These are phyloP conservation scores for Phytophthora cryptogea DNA, from an alignment of 352 stramenopile genomes.

Conservation along the genomic window DNA sequence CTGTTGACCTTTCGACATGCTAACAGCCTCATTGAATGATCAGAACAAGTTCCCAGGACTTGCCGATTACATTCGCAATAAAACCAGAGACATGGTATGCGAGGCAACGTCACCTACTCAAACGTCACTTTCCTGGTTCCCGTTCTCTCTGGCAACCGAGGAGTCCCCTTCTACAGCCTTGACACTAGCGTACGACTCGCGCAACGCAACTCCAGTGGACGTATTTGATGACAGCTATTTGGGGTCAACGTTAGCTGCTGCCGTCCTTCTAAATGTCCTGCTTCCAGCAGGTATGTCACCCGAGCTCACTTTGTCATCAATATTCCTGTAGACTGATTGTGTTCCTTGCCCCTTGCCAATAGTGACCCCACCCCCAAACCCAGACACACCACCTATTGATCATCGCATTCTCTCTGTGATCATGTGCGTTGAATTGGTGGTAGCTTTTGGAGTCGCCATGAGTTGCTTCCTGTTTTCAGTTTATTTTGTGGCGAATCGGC, in stretches of 20 bases:
- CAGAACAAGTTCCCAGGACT: constrained; percentile 82
- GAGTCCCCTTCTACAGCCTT: constrained; percentile 22
- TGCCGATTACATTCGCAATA: constrained; percentile 75
- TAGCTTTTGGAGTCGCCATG: constrained; percentile 81
- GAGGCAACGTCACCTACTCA: constrained; percentile 21
- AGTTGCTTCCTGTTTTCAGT: constrained; percentile 87
- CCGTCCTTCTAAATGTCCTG: constrained; percentile 74
- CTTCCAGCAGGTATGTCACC: constrained; percentile 55
- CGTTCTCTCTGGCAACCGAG: constrained; percentile 4
- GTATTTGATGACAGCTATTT: constrained; percentile 60
- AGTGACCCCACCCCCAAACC: constrained; percentile 70
- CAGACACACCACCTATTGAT: constrained; percentile 78
- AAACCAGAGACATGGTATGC: constrained; percentile 73
- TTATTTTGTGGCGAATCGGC: constrained; percentile 88
- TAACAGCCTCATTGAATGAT: constrained; percentile 18
- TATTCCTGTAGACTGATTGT: constrained; percentile 10
- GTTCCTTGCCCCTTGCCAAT: constrained; percentile 9
- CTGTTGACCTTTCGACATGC: neutral
- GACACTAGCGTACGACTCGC: constrained; percentile 53
- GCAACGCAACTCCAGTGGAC: constrained; percentile 33
- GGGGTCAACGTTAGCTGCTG: constrained; percentile 63
- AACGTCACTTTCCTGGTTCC: constrained; percentile 10
- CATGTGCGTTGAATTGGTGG: constrained; percentile 86
- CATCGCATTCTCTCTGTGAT: constrained; percentile 84
- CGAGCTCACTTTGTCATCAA: neutral